These are phyloP conservation scores for Plasmodium coatneyi DNA, from an alignment of 169 alveolate genomes.

Conservation along the genomic window DNA sequence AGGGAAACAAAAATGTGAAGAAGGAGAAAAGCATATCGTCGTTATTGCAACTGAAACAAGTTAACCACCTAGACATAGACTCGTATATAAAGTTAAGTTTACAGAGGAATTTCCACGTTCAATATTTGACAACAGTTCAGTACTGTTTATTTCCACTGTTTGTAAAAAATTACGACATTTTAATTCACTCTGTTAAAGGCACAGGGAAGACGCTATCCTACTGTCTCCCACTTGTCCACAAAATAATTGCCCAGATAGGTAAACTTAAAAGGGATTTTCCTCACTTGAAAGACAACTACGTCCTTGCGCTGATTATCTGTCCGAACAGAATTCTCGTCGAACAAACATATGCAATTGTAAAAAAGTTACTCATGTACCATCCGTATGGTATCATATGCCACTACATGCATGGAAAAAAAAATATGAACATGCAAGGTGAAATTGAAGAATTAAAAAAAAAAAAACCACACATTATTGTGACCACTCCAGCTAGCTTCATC, in stretches of 20 bases:
- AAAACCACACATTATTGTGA: conserved; percentile 61
- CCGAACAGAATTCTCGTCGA: conserved; percentile 64
- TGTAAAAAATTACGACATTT: conserved; percentile 53
- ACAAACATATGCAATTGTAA: conserved; percentile 38
- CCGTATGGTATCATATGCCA: conserved; percentile 53
- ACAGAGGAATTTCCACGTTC: conserved; percentile 35
- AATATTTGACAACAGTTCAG: conserved; percentile 59
- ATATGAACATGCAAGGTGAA: conserved; percentile 69
- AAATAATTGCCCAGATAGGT: conserved; percentile 48
- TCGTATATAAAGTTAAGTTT: conserved; percentile 58
- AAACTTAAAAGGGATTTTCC: conserved; percentile 13
- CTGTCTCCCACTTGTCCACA: conserved; percentile 25
- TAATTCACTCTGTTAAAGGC: conserved; percentile 43
- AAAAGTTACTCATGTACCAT: conserved; percentile 63
- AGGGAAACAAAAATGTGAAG: neutral
- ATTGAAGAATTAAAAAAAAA: conserved; percentile 50
- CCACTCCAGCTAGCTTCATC: conserved; percentile 42
- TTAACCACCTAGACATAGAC: conserved; percentile 20
- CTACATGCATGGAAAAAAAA: conserved; percentile 66
- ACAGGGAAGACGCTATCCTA: conserved; percentile 56
- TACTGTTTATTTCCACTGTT: conserved; percentile 56
- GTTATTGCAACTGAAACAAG: neutral
- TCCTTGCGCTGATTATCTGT: conserved; percentile 41
- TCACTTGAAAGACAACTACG: conserved; percentile 24
- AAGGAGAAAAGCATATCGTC: neutral